phyloP scores from a whole-genome alignment of 2,329 filamentous ascomycete genomes.

The Aspergillus tubingensis region DNA sequence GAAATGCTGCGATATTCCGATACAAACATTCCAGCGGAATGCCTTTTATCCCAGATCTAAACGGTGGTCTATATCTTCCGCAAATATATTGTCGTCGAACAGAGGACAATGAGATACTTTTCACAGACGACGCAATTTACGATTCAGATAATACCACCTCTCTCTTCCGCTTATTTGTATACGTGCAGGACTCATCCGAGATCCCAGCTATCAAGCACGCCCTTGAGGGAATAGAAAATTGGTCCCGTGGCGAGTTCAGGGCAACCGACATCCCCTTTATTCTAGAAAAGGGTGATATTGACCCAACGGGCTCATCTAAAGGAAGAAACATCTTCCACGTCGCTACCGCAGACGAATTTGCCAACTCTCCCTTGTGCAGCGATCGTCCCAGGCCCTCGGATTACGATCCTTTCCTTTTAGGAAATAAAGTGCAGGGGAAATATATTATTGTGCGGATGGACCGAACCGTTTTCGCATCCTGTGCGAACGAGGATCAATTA shows the following conservation, averaged over 20 bases:
- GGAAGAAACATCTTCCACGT: slow-evolving; percentile 19
- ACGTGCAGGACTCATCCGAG: slow-evolving; percentile 18
- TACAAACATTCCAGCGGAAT: slow-evolving; percentile 33
- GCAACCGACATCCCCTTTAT: slow-evolving; percentile 11
- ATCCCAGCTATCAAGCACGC: background rate
- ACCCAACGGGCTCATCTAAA: no score
- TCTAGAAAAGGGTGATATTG: slow-evolving; percentile 6
- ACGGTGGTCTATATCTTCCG: slow-evolving; percentile 36
- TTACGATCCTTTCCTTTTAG: slow-evolving; percentile 31
- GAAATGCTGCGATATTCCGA: slow-evolving; percentile 33
- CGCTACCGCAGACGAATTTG: slow-evolving; percentile 34
- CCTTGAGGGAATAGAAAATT: slow-evolving; percentile 3
- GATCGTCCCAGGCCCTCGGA: slow-evolving; percentile 30
- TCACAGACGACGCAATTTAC: slow-evolving; percentile 41
- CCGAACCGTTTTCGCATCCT: slow-evolving; percentile 39
- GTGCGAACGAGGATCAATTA: slow-evolving; percentile 25
- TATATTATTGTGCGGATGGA: slow-evolving; percentile 38
- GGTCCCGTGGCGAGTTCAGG: slow-evolving; percentile 11
- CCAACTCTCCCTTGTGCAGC: slow-evolving; percentile 28
- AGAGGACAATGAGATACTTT: slow-evolving; percentile 15
- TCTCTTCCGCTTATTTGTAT: slow-evolving; percentile 36
- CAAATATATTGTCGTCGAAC: slow-evolving; percentile 36
- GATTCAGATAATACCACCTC: slow-evolving; percentile 22
- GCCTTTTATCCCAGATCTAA: slow-evolving; percentile 34
- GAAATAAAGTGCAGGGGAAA: slow-evolving; percentile 22